A percentile compares a stretch with the other conserved stretches of the same genome.
phyloP scores from a whole-genome alignment of 345 rosid species.

The Salix suchowensis region DNA sequence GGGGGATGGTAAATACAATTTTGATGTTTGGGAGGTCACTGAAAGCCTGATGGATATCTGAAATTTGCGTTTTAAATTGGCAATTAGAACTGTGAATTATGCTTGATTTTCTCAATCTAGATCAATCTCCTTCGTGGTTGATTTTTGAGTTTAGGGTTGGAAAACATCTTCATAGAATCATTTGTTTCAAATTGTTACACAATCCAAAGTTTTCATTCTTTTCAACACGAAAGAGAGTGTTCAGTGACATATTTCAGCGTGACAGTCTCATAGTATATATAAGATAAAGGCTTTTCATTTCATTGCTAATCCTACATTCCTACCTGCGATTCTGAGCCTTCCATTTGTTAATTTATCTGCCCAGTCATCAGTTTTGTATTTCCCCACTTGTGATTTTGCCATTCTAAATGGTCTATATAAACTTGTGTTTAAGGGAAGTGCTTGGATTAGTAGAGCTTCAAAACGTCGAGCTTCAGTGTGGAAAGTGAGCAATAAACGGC shows the following conservation, averaged over 20 bases:
- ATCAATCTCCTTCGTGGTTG: neutral
- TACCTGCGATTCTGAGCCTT: neutral
- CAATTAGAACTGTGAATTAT: neutral
- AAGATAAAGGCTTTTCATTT: neutral
- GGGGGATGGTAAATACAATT: neutral
- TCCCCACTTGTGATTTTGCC: neutral
- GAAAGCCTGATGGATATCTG: neutral
- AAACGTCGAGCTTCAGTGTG: slow-evolving; percentile 51
- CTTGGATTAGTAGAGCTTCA: slow-evolving; percentile 74
- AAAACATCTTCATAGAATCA: neutral
- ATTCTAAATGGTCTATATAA: neutral
- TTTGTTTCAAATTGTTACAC: neutral
- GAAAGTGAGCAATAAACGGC: slow-evolving; percentile 61
- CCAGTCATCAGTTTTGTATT: neutral
- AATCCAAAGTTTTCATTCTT: neutral
- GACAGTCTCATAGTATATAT: neutral
- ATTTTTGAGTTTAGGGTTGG: neutral
- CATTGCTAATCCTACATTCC: neutral
- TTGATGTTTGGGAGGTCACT: neutral
- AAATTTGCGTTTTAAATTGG: neutral
- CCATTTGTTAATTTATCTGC: neutral
- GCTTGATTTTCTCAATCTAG: neutral
- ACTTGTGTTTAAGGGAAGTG: slow-evolving; percentile 44
- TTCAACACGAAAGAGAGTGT: neutral
- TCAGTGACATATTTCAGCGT: neutral